Base-by-base conservation (phyloP, 2,329 filamentous ascomycete species). In the Exophiala oligosperma region DNA sequence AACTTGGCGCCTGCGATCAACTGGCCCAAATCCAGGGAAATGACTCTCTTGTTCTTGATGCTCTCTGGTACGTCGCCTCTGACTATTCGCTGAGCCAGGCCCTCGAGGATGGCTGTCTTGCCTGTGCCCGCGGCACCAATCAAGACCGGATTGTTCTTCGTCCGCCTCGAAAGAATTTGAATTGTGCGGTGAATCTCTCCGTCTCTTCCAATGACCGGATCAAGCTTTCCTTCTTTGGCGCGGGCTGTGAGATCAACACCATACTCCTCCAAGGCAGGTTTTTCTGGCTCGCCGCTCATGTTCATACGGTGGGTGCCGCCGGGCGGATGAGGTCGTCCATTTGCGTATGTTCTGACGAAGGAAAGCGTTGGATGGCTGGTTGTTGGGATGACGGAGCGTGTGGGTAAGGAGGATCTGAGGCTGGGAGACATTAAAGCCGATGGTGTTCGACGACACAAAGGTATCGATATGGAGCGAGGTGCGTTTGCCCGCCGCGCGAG, bases 71-170 rank as follows among this genome's bases (percentile, higher is more conserved):
- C 92, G 74, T 97, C 93, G 1, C 93, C 93, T 64, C 87, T 84
- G 1, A 97, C 89, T 64, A 99, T 97, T 52, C 94, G 89, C 73
- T 92, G 91, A 29, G 94, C 94, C 59, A 99, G 82, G 69, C 94
- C 94, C 78, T 99, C 94, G 50, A 97, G 92, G 56, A 99, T 92
- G 4, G 94, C 97, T 3, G 94, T 99, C 81, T 99, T 99, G 71
- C 94, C 94, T 24, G 97, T 94, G 86, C 94, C 94, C 37, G 94
- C 93, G 72, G 97, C 92, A 78, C 94, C 94, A 65, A 99, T 97
- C 65, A 99, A 84, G 49, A 97, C 93, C 1, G 94, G 94, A 76
- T 99, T 99, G 81, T 99, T 97, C 75, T 97, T 97, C 6, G 94
- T 97, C 60, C 94, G 82, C 63, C 94, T 82, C 14, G 92, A 97